These are phyloP conservation scores for Venturia effusa DNA, from an alignment of 2,329 filamentous ascomycete species.

Conservation along the genomic window DNA sequence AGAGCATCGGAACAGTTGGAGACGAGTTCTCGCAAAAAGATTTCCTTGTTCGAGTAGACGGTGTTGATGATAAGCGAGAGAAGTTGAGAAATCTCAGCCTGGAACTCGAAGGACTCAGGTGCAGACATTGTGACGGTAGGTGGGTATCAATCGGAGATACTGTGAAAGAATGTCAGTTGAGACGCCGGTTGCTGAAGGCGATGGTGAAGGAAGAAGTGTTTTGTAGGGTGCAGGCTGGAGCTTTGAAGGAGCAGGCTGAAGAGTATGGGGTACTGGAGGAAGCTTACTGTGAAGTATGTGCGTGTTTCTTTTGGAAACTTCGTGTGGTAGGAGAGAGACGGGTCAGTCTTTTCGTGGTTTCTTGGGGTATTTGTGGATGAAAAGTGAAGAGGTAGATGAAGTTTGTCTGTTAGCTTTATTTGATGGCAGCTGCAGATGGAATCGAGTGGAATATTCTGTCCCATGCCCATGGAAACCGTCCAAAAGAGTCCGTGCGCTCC, in stretches of 20 bases:
- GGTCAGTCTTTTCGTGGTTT: background rate
- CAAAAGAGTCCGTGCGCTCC: background rate
- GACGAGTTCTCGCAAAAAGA: slow-evolving; percentile 96
- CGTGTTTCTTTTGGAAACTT: background rate
- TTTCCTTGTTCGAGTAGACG: slow-evolving; percentile 99
- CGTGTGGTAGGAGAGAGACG: background rate
- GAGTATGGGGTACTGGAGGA: background rate
- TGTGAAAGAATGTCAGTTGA: background rate
- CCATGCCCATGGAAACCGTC: background rate
- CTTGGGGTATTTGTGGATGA: background rate
- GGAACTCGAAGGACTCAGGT: slow-evolving; percentile 95
- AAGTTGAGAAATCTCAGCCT: slow-evolving; percentile 99
- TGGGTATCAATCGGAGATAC: background rate
- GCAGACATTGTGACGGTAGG: slow-evolving; percentile 53
- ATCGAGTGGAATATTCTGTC: background rate
- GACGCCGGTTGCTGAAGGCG: background rate
- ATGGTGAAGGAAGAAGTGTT: background rate
- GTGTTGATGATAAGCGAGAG: slow-evolving; percentile 99
- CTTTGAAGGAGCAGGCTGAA: background rate
- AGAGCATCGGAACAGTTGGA: slow-evolving; percentile 98
- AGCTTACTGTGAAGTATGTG: background rate
- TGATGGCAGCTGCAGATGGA: background rate
- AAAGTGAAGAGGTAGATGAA: background rate
- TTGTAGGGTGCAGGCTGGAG: background rate
- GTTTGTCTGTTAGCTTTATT: slow-evolving; percentile 1